These are phyloP conservation scores for Nyctanthes arbortristis DNA, from an alignment of 257 asterid species.

Conservation along the genomic window DNA sequence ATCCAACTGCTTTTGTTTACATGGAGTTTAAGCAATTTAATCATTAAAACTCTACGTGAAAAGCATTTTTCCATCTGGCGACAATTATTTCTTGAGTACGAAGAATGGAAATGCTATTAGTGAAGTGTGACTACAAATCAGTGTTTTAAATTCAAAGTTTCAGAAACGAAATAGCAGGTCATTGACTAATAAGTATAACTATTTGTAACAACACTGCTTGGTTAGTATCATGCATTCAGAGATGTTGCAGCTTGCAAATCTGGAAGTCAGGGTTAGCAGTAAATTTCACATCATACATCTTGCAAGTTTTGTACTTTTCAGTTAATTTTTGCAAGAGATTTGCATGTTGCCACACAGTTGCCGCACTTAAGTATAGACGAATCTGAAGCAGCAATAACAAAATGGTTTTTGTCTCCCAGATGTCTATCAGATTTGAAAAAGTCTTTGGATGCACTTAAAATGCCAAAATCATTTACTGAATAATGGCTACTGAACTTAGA, in stretches of 20 bases:
- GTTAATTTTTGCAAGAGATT: background rate
- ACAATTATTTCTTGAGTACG: background rate
- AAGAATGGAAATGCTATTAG: background rate
- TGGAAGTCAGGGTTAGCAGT: background rate
- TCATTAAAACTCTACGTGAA: background rate
- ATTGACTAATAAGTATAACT: too few species aligned
- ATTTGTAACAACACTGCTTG: too few species aligned
- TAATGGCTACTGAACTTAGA: background rate
- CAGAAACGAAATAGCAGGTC: too few species aligned
- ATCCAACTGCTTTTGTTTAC: too few species aligned
- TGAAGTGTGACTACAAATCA: background rate
- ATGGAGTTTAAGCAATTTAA: background rate
- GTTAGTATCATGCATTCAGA: background rate
- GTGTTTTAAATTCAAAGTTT: background rate
- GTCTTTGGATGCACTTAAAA: background rate
- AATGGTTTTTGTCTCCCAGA: background rate
- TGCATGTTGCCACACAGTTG: background rate
- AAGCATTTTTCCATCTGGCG: background rate
- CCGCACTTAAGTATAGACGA: background rate
- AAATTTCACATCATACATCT: background rate
- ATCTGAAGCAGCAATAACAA: background rate
- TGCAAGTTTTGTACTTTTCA: background rate
- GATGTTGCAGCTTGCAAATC: background rate
- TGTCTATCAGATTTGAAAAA: background rate
- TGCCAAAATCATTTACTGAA: background rate